Evolutionary conservation across 768 basidiomycete genomes (phyloP), one percentile per base, ranked within the genome.

Genomic region (Leucocoprinus leucothites): DNA sequence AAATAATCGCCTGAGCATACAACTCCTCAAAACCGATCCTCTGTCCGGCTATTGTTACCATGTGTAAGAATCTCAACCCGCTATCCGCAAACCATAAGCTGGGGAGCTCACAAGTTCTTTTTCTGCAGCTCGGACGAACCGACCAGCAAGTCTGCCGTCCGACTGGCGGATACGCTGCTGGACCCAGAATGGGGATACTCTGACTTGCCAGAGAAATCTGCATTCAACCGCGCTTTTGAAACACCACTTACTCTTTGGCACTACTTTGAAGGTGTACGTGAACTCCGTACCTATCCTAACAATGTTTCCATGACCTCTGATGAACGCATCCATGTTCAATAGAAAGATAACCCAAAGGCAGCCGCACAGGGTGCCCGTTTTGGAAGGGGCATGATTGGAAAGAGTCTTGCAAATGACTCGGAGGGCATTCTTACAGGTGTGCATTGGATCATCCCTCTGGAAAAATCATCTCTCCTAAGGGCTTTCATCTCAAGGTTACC

Each of bases 1-100:
- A 13, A 75, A 78, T 57, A 78, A 76, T 59, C 68, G 73, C 3
- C 65, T 78, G 8, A 73, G 71, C 45, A 59, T 69, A 24, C 63
- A 66, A 18, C 60, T 76, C 4, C 49, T 68, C 1, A 66, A 67
- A 3, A 54, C 49, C 3, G 64, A 66, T 42, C 62, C 64, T 2
- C 54, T 74, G 3, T 63, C 63, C 11, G 60, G 55, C 25, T 52
- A 69, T 9, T 60, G 68, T 2, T 48, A 59, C 9, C 65, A 68
- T 45, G 24, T 69, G 64, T 69, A 52, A 19, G 60, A 1, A 11
- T 19, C 16, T 41, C 4, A 2, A 9, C 13, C 14, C 22, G 40
- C 14, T 14, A 28, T 11, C 11, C 18, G n/a, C 8, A 24, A 21
- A 1, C 3, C 22, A n/a, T 9, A 24, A 16, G 16, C 18, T 25